A percentile compares a stretch with the other conserved stretches of the same genome.
Evolutionary conservation across 148 eudicot genomes (phyloP).

Genomic region (Cornus suecica): DNA sequence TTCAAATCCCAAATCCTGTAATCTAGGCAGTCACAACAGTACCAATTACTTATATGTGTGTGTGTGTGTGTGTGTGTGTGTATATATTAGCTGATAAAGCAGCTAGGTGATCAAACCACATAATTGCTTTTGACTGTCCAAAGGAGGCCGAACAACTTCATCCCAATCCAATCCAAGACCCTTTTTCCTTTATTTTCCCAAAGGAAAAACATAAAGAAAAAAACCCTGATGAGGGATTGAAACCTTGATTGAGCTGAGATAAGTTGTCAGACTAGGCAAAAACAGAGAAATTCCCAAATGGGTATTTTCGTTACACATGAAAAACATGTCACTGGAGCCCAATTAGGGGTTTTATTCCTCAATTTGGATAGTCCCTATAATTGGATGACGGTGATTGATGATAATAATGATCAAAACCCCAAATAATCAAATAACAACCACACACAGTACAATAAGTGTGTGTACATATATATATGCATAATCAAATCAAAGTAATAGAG

Average conservation of each 20-base stretch:
- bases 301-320: background rate
- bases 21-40: background rate
- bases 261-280: background rate
- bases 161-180: no score
- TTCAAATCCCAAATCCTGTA: background rate
- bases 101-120: no score
- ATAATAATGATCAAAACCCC: background rate
- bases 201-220: no score
- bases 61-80: no score
- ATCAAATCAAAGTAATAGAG: background rate
- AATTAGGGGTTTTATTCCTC: background rate
- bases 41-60: background rate
- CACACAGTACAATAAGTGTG: background rate
- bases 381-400: background rate
- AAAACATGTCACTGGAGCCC: background rate
- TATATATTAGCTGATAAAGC: no score
- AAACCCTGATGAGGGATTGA: background rate
- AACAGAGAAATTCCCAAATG: background rate
- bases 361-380: background rate
- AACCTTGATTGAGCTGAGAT: background rate
- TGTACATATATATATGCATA: background rate
- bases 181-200: no score
- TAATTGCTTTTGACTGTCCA: no score
- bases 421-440: background rate
- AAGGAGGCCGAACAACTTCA: no score